Base-by-base conservation (phyloP, 768 basidiomycete genomes). In the Glaciozyma martinii region DNA sequence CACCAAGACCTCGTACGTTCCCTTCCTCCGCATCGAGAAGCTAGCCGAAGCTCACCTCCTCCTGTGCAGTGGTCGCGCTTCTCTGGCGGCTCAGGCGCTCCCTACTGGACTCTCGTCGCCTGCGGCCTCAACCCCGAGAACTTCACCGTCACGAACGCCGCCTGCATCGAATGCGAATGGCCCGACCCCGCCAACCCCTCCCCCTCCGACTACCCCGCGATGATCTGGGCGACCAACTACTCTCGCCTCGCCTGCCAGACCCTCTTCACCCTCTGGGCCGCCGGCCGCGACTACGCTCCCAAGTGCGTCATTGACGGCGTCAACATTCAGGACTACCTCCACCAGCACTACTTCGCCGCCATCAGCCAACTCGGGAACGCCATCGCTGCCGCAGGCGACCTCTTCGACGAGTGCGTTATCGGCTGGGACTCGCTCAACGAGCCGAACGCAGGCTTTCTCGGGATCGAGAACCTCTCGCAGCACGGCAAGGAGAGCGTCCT, bases 401-500 rank as follows among this genome's bases (percentile, higher is more conserved):
- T 97, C 44, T 75, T 89, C 27, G 92, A 98, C 37, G 84, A 85
- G 47, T 92, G 90, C 69, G 82, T 99, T 16, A 86, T 98, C 56
- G 95, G 95, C 0, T 98, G 94, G 95, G 95, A 99, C 75, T 87
- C 85, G 71, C 78, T 97, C 76, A 98, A 99, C 76, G 95, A 99
- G 76, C 94, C 95, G 0, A 85, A 84, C 44, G 89, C 93, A 70
- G 95, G 95, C 0, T 80, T 89, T 47, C 81, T 85, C 43, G 83
- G 81, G 3, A 86, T 86, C 76, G 79, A 80, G 0, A 84, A 94
- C 74, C 79, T 99, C 33, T 81, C 80, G 58, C 65, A 75, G 18
- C 84, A 86, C 52, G 87, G 90, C 0, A 78, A 77, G 21, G 77
- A 81, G 42, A 89, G 91, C 73, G 84, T 82, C 23, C 78, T 90